Base-by-base conservation (phyloP, 2,329 filamentous ascomycete genomes). In the Trichoderma atrobrunneum region DNA sequence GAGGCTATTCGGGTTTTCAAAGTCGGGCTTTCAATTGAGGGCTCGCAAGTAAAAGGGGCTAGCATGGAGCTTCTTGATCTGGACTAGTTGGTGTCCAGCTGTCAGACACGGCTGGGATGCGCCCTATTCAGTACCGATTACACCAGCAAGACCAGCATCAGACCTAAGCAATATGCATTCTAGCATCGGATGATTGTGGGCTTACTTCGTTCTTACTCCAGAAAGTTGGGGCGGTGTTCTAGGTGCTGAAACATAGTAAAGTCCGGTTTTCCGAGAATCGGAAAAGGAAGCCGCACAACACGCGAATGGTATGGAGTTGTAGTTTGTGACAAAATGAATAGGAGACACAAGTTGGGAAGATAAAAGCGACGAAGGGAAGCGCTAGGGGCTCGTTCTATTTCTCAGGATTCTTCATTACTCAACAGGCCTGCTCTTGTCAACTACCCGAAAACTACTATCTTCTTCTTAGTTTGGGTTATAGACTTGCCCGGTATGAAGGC, bases 111-210 rank as follows among this genome's bases (percentile, higher is more conserved):
- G 32, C 34, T 48, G 36, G 54, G 54, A 48, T 68, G 14, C 48
- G 36, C 66, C 56, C 66, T 69, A 61, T 34, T 34, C 11, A 32
- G 28, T 69, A 39, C n/a, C 36, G 32, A 57, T 36, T 61, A 51
- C 34, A 60, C 18, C 56, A 32, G 64, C 64, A 68, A 43, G 21
- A 57, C 16, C 34, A 36, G 66, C 66, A 69, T n/a, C 54, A 67
- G 51, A 28, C 64, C 48, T 26, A 54, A 26, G 64, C 32, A 66
- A 26, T 69, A 30, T 34, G 18, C 12, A 60, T 69, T 61, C 43
- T 69, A 69, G 65, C 56, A 69, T 61, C 56, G 66, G 56, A 30
- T 69, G 66, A 69, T 61, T 48, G 56, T 60, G 66, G 66, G 56
- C 57, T 69, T 69, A 61, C 36, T 34, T 24, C 16, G 39, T 51